phyloP scores from a whole-genome alignment of 2,329 filamentous ascomycete genomes.

The Colletotrichum tanaceti region DNA sequence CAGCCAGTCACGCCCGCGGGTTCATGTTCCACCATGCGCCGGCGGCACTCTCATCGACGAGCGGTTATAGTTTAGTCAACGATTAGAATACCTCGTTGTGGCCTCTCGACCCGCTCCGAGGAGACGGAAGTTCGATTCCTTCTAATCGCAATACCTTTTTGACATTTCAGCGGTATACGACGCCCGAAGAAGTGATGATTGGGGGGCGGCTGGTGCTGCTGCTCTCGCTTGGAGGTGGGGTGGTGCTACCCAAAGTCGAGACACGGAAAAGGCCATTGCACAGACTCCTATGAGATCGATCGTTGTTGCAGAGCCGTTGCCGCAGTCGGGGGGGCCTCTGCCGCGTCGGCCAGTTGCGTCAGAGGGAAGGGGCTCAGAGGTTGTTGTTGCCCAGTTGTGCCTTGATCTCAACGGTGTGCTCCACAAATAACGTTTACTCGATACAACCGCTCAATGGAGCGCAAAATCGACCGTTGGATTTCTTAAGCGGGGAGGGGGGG shows the following conservation, averaged over 20 bases:
- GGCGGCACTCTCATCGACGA: not conserved
- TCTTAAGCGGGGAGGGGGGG: not conserved
- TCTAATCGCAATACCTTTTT: slow-evolving; percentile 8
- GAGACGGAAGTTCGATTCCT: slow-evolving; percentile 38
- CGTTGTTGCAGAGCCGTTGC: not conserved
- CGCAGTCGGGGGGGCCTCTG: not conserved
- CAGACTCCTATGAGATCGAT: not conserved
- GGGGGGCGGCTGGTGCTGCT: not conserved
- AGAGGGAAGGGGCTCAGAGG: not conserved
- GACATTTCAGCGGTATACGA: not conserved
- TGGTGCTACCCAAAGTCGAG: not conserved
- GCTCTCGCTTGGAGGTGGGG: not conserved
- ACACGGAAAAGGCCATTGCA: not conserved
- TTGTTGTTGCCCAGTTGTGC: not conserved
- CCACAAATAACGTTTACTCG: slow-evolving; percentile 11
- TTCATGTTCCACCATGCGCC: slow-evolving; percentile 6
- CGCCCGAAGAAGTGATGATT: not conserved
- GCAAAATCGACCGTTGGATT: not conserved
- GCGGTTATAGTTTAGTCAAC: slow-evolving; percentile 35
- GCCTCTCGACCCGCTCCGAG: slow-evolving; percentile 29
- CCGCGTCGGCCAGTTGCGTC: slow-evolving; percentile 1
- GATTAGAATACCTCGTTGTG: slow-evolving; percentile 33
- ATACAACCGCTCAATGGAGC: slow-evolving; percentile 23
- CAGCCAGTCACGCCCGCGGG: not conserved
- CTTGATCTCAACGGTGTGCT: slow-evolving; percentile 10